A percentile compares a stretch with the other conserved stretches of the same genome.
phyloP scores from a whole-genome alignment of 495 filamentous ascomycete genomes.

The Stereocaulon alpinum region DNA sequence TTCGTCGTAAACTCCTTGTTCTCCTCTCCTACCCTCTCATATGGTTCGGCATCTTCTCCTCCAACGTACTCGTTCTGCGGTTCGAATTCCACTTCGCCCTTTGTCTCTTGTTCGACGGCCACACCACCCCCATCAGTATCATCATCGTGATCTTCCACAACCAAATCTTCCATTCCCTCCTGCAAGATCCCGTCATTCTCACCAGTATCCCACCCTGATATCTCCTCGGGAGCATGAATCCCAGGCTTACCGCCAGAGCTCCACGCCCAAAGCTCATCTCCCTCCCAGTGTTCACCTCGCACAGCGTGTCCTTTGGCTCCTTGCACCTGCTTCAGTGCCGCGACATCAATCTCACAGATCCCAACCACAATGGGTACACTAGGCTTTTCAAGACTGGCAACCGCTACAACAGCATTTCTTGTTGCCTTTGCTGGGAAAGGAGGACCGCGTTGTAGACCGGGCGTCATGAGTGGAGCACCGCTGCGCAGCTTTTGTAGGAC shows the following conservation, averaged over 20 bases:
- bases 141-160: slow-evolving; percentile 29
- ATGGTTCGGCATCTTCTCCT: slow-evolving; percentile 25
- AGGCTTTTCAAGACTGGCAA: slow-evolving; percentile 51
- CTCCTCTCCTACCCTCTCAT: slow-evolving; percentile 28
- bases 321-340: slow-evolving; percentile 44
- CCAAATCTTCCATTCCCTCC: slow-evolving; percentile 17
- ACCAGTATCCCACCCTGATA: slow-evolving; percentile 38
- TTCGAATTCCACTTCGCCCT: slow-evolving; percentile 20
- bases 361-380: slow-evolving; percentile 57
- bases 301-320: slow-evolving; percentile 62
- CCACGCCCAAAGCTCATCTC: slow-evolving; percentile 65
- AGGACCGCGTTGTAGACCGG: slow-evolving; percentile 57
- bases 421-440: slow-evolving; percentile 54
- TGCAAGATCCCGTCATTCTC: slow-evolving; percentile 3
- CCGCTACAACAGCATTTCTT: slow-evolving; percentile 53
- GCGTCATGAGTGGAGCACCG: slow-evolving; percentile 68
- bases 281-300: slow-evolving; percentile 58
- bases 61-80: slow-evolving; percentile 22
- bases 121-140: slow-evolving; percentile 35
- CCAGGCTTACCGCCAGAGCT: slow-evolving; percentile 46
- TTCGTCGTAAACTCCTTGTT: slow-evolving; percentile 45
- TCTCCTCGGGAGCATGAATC: slow-evolving; percentile 37
- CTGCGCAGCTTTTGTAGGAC: slow-evolving; percentile 54
- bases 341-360: slow-evolving; percentile 56
- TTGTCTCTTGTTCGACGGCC: slow-evolving; percentile 25